phyloP scores from a whole-genome alignment of 2,329 filamentous ascomycete genomes.

The Sclerotinia subarctica region DNA sequence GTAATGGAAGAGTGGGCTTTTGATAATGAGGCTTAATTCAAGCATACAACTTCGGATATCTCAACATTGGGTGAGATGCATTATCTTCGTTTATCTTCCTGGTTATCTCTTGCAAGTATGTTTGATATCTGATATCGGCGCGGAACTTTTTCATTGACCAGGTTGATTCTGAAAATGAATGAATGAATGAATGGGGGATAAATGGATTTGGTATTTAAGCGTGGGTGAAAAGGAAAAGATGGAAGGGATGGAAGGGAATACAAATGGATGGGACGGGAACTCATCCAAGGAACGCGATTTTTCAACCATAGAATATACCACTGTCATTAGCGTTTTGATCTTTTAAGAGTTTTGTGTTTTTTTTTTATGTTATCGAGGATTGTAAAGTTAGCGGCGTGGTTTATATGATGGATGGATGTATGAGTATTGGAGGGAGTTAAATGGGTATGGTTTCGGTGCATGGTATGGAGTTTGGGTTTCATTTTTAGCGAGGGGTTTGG shows the following conservation, averaged over 20 bases:
- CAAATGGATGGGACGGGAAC: conserved; percentile 1
- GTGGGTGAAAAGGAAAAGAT: background rate
- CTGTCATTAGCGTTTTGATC: conserved; percentile 23
- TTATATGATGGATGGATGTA: background rate
- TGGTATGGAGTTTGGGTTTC: background rate
- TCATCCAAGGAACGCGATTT: conserved; percentile 8
- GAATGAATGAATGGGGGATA: background rate
- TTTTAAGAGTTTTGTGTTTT: conserved; percentile 1
- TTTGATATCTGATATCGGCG: background rate
- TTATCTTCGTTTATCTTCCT: background rate
- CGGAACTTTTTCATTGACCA: background rate
- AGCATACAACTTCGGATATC: background rate
- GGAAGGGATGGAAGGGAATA: background rate
- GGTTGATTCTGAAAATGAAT: conserved; percentile 1
- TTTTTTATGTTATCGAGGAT: background rate
- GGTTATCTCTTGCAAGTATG: background rate
- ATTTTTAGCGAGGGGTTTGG: background rate
- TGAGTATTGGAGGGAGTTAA: conserved; percentile 5
- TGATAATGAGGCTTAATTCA: conserved; percentile 17
- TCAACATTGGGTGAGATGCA: background rate
- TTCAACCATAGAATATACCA: conserved; percentile 22
- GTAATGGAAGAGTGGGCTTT: conserved; percentile 33
- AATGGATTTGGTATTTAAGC: conserved; percentile 7
- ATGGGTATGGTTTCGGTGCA: background rate
- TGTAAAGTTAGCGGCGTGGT: conserved; percentile 8